Conservation (phyloP, 2,329 filamentous ascomycete genomes). For the Diaporthe ampelina region DNA sequence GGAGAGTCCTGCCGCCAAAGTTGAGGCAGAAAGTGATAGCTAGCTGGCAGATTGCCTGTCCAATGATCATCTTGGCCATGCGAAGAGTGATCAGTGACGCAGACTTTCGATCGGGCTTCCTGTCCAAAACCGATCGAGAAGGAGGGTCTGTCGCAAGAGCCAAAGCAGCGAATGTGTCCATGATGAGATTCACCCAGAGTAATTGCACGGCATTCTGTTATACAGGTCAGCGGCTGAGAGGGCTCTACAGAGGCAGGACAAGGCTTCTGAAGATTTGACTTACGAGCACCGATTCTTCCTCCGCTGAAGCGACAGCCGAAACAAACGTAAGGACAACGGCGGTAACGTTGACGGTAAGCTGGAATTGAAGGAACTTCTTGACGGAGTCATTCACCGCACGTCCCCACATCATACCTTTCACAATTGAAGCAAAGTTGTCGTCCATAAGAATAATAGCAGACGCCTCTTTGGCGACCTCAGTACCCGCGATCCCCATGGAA, state of each 20-base stretch:
- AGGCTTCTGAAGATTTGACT: background rate
- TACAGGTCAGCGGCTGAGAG: background rate
- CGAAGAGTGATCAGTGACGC: slow-evolving; percentile 79
- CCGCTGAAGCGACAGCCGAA: slow-evolving; percentile 75
- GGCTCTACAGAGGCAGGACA: too few relatives aligned
- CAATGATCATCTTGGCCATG: slow-evolving; percentile 94
- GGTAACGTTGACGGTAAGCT: slow-evolving; percentile 84
- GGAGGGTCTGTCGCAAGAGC: slow-evolving; percentile 64
- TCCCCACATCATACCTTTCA: slow-evolving; percentile 74
- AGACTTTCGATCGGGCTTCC: slow-evolving; percentile 81
- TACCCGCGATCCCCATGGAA: slow-evolving; percentile 36
- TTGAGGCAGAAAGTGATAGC: slow-evolving; percentile 76
- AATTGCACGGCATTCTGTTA: slow-evolving; percentile 78
- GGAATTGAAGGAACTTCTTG: slow-evolving; percentile 75
- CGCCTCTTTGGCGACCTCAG: slow-evolving; percentile 38
- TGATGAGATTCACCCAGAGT: slow-evolving; percentile 87
- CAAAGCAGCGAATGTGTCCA: slow-evolving; percentile 87
- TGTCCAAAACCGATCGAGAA: slow-evolving; percentile 54
- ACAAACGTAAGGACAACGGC: slow-evolving; percentile 84
- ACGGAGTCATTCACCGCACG: slow-evolving; percentile 76
- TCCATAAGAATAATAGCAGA: slow-evolving; percentile 38
- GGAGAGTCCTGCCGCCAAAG: slow-evolving; percentile 73
- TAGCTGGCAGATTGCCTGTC: slow-evolving; percentile 83
- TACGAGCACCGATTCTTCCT: slow-evolving; percentile 74
- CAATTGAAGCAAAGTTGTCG: slow-evolving; percentile 39